Conservation (phyloP, 2,329 filamentous ascomycete species). For the Fusarium palustre region DNA sequence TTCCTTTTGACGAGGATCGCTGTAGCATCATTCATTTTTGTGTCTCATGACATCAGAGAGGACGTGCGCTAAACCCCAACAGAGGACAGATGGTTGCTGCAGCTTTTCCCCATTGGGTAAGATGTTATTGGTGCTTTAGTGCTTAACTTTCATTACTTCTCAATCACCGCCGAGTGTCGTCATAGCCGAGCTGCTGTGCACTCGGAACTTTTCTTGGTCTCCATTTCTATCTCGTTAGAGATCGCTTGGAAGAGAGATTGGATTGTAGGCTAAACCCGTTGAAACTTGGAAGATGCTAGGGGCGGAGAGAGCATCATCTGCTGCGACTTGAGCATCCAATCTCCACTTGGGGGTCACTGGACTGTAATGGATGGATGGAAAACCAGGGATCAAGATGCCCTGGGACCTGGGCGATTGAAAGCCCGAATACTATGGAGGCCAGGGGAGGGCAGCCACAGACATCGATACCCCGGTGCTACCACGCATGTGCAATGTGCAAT, state of each 20-base stretch:
- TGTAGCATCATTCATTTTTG: slow-evolving; percentile 33
- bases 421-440: neutral
- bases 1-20: slow-evolving; percentile 18
- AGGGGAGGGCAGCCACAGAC: neutral
- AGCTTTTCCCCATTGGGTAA: slow-evolving; percentile 27
- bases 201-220: slow-evolving; percentile 17
- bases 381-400: slow-evolving; percentile 13
- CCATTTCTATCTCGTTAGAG: slow-evolving; percentile 3
- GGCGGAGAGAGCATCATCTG: slow-evolving; percentile 18
- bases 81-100: slow-evolving; percentile 16
- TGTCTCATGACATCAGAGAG: slow-evolving; percentile 37
- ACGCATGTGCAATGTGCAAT: slow-evolving; percentile 4
- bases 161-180: slow-evolving; percentile 30
- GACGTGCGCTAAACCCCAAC: slow-evolving; percentile 17
- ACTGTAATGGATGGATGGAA: slow-evolving; percentile 5
- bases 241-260: slow-evolving; percentile 11
- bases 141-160: neutral
- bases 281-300: slow-evolving; percentile 10
- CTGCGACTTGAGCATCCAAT: neutral
- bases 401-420: neutral
- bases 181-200: slow-evolving; percentile 21
- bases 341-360: slow-evolving; percentile 3
- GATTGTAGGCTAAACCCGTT: slow-evolving; percentile 28
- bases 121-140: slow-evolving; percentile 14
- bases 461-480: neutral